phyloP scores from a whole-genome alignment of 1,139 yeast genomes.

The Lizanozyma gosingica region DNA sequence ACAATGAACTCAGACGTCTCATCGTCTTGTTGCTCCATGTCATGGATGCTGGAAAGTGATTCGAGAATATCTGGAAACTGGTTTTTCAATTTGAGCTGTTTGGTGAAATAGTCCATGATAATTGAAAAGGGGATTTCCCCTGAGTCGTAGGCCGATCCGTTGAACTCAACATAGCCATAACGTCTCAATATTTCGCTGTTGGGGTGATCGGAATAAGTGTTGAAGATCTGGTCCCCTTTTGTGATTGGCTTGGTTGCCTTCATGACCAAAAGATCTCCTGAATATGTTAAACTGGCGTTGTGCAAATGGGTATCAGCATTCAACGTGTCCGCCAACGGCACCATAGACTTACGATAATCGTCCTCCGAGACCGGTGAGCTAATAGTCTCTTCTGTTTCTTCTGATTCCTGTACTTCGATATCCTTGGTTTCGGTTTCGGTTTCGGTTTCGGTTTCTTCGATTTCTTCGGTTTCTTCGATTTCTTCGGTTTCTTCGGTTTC shows the following conservation, averaged over 20 bases:
- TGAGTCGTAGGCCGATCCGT: slow-evolving; percentile 70
- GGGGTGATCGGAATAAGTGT: slow-evolving; percentile 87
- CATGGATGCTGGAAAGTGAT: slow-evolving; percentile 16
- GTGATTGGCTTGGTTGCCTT: slow-evolving; percentile 53
- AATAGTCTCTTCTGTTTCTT: slow-evolving; percentile 20
- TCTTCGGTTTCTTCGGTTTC: slow-evolving; percentile 7
- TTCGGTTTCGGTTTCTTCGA: slow-evolving; percentile 10
- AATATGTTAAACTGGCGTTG: slow-evolving; percentile 59
- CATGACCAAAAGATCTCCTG: slow-evolving; percentile 48
- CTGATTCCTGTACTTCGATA: slow-evolving; percentile 1
- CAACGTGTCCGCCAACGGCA: slow-evolving; percentile 83
- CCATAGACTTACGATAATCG: slow-evolving; percentile 69
- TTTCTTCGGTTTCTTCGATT: slow-evolving; percentile 19
- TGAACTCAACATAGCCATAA: slow-evolving; percentile 81
- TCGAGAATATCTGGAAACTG: slow-evolving; percentile 20
- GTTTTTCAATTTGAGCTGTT: slow-evolving; percentile 12
- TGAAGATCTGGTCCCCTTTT: slow-evolving; percentile 68
- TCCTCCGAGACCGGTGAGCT: slow-evolving; percentile 18
- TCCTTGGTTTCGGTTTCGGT: slow-evolving; percentile 10
- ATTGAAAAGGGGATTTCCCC: slow-evolving; percentile 55
- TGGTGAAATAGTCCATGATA: slow-evolving; percentile 26
- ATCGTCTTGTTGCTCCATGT: slow-evolving; percentile 25
- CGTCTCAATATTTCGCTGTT: slow-evolving; percentile 81
- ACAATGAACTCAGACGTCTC: slow-evolving; percentile 39
- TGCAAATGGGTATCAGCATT: slow-evolving; percentile 77